A percentile compares a stretch with the other conserved stretches of the same genome.
Conservation (phyloP, 1,139 yeast genomes). For the Hemisphaericaspora subhashii region DNA sequence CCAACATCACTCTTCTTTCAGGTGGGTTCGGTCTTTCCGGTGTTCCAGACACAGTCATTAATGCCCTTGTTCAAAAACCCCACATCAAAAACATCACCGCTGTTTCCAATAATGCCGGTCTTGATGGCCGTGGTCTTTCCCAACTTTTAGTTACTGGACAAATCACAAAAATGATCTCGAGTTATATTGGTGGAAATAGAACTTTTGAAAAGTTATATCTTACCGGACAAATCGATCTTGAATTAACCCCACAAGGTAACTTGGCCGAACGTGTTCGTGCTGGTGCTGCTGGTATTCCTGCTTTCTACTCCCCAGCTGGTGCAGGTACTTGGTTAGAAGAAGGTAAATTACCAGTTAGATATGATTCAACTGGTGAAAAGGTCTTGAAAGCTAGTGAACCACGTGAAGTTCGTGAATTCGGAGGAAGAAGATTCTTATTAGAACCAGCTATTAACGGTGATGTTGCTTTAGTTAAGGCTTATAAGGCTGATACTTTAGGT, state of each 20-base stretch:
- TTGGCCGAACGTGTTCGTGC: conserved; percentile 51
- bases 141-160: conserved; percentile 43
- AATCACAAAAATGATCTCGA: conserved; percentile 45
- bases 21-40: conserved; percentile 55
- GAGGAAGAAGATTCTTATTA: conserved; percentile 42
- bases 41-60: conserved; percentile 45
- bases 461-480: conserved; percentile 48
- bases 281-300: conserved; percentile 53
- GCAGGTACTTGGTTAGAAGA: conserved; percentile 53
- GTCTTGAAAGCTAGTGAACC: conserved; percentile 37
- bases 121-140: conserved; percentile 46
- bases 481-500: conserved; percentile 48
- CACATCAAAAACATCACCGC: conserved; percentile 40
- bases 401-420: conserved; percentile 42
- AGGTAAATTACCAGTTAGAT: conserved; percentile 47
- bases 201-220: conserved; percentile 43
- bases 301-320: conserved; percentile 50
- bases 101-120: conserved; percentile 53
- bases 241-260: conserved; percentile 52
- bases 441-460: conserved; percentile 48
- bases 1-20: conserved; percentile 36
- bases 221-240: conserved; percentile 45
- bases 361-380: conserved; percentile 29
- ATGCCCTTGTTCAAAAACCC: conserved; percentile 32
- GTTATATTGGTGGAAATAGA: conserved; percentile 49